Percentiles rank a stretch among this genome's conserved stretches.
phyloP scores from a whole-genome alignment of 345 rosid genomes.

The Salix suchowensis region DNA sequence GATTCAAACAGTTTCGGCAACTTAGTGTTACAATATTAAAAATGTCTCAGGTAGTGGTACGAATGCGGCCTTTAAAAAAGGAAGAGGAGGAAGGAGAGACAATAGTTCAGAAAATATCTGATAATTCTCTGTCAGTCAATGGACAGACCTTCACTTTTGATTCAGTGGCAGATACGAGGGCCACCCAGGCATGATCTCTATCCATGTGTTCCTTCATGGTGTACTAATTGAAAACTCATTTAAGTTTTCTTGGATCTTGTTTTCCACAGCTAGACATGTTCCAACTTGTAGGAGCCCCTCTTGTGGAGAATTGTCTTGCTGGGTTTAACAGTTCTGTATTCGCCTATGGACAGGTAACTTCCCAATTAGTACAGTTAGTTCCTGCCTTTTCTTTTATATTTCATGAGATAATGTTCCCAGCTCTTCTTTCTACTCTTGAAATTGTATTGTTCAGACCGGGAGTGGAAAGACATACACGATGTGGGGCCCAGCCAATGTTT shows the following conservation, averaged over 20 bases:
- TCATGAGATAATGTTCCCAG: background rate
- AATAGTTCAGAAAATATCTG: conserved; percentile 57
- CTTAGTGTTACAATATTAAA: background rate
- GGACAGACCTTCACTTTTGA: conserved; percentile 87
- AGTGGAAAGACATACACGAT: conserved; percentile 97
- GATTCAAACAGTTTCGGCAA: background rate
- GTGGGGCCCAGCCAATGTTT: conserved; percentile 94
- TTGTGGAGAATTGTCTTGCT: conserved; percentile 90
- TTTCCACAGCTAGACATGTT: conserved; percentile 66
- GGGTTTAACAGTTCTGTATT: conserved; percentile 98
- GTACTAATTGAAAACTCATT: conserved; percentile 12
- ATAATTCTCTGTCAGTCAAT: conserved; percentile 60
- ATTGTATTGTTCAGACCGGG: conserved; percentile 59
- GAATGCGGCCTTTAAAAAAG: conserved; percentile 76
- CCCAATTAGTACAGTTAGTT: background rate
- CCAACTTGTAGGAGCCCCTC: conserved; percentile 82
- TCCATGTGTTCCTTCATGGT: background rate
- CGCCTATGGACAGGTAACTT: conserved; percentile 92
- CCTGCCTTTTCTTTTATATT: background rate
- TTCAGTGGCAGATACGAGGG: conserved; percentile 67
- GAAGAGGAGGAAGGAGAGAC: conserved; percentile 72
- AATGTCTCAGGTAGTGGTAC: conserved; percentile 63
- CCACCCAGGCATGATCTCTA: conserved; percentile 57
- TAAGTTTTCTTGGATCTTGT: background rate
- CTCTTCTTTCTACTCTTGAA: conserved; percentile 5